Percentiles rank a stretch among this genome's conserved stretches.
phyloP scores from a whole-genome alignment of 116 monocot species.

The Iris pallida region DNA sequence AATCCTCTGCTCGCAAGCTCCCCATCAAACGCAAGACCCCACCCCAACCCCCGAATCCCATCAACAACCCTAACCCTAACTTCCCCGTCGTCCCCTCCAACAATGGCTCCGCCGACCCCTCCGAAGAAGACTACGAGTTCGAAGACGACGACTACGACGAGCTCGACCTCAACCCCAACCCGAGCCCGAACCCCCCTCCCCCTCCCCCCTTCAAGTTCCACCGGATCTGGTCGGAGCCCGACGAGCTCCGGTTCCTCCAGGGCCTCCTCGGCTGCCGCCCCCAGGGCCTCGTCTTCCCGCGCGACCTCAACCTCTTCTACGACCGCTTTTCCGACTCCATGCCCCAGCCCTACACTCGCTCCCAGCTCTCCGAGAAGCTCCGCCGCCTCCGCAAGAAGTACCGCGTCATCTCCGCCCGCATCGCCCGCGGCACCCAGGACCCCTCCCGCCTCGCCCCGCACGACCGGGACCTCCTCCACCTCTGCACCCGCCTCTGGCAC shows the following conservation, averaged over 20 bases:
- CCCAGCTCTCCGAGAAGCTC: conserved; percentile 96
- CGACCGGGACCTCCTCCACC: conserved; percentile 74
- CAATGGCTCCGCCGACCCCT: too few relatives aligned
- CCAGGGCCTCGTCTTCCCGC: conserved; percentile 69
- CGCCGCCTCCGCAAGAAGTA: conserved; percentile 84
- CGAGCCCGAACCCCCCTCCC: too few relatives aligned
- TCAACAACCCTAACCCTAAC: neutral
- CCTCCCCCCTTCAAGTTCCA: conserved; percentile 82
- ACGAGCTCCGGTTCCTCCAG: conserved; percentile 91
- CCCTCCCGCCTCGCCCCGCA: conserved; percentile 60
- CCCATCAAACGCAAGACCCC: conserved; percentile 72
- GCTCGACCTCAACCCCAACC: too few relatives aligned
- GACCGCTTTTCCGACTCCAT: conserved; percentile 83
- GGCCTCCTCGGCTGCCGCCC: conserved; percentile 74
- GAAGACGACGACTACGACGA: too few relatives aligned
- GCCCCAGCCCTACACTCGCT: conserved; percentile 83
- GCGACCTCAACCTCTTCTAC: conserved; percentile 87
- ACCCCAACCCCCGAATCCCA: conserved; percentile 4
- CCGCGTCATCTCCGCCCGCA: conserved; percentile 49
- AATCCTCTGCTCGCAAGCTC: conserved; percentile 69
- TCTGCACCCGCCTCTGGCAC: conserved; percentile 79
- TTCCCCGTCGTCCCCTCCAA: too few relatives aligned
- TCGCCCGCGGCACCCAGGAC: conserved; percentile 54
- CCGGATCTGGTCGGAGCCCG: conserved; percentile 89
- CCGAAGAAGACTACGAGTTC: too few relatives aligned